Base-by-base conservation (phyloP, 179 eudicot species). In the Spinacia oleracea region DNA sequence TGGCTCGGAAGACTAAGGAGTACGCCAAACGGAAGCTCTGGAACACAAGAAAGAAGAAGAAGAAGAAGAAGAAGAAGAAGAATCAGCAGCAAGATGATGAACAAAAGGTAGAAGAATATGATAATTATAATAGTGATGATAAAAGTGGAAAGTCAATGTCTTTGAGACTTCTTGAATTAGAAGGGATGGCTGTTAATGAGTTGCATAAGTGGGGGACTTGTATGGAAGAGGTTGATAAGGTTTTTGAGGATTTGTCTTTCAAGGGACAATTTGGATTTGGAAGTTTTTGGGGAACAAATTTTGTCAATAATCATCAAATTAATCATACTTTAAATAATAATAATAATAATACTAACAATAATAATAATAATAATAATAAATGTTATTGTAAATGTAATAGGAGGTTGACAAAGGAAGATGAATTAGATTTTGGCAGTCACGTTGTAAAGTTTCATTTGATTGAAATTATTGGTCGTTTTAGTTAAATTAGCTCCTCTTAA, bases 221-320 rank as follows among this genome's bases (percentile, higher is more conserved):
- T 10, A 64, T 45, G 70, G 78, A 78, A 5, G 86, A 85, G 56
- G 82, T 83, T 38, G 88, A 83, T 67, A 83, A 72, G 72, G 88
- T 78, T 29, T 72, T 85, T 15, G 85, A 62, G 53, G 85, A 83
- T 58, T 75, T 85, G 69, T 80, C 85, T 31, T 31, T 29, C 64
- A 75, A 72, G n/a, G 86, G 88, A 7, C 84, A 85, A 72, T 85
- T 85, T 83, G 88, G 73, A 78, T 83, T 85, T 83, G 88, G 88
- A 25, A 83, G 88, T 46, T 85, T 85, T 78, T 85, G 88, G 88
- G 82, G 86, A 42, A 81, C 75, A 45, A 48, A 79, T n/a, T n/a
- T n/a, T n/a, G n/a, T n/a, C n/a, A n/a, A n/a, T n/a, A n/a, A n/a
- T n/a, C n/a, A n/a, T n/a, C n/a, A n/a, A n/a, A n/a, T n/a, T n/a